Percentiles rank a stretch among this genome's conserved stretches.
Evolutionary conservation across 768 basidiomycete species (phyloP).

Genomic region (Guyanaporus albipodus): DNA sequence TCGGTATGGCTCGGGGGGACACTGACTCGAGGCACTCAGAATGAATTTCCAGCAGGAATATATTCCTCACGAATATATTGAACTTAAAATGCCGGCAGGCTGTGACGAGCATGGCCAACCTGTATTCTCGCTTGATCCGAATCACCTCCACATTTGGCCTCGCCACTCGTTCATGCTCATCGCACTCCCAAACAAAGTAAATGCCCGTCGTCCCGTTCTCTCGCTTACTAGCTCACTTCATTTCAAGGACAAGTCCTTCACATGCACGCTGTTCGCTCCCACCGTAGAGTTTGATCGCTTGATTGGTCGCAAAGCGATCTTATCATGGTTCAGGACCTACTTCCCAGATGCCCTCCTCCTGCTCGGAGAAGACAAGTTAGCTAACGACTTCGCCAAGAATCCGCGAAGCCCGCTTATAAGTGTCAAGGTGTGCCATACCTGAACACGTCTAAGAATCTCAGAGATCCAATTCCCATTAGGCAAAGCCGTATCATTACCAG

Average conservation of each 20-base stretch:
- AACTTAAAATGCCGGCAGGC: constrained; percentile 91
- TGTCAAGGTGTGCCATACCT: constrained; percentile 68
- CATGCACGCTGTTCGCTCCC: constrained; percentile 93
- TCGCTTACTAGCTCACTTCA: constrained; percentile 20
- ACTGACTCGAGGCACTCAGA: constrained; percentile 42
- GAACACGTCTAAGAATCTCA: constrained; percentile 16
- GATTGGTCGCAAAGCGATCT: constrained; percentile 48
- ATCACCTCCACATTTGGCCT: constrained; percentile 99
- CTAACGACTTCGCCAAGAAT: constrained; percentile 77
- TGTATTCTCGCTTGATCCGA: constrained; percentile 83
- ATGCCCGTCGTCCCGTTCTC: constrained; percentile 24
- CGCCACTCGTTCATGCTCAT: constrained; percentile 99
- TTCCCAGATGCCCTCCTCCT: constrained; percentile 86
- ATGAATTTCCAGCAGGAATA: constrained; percentile 96
- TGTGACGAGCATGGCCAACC: constrained; percentile 54
- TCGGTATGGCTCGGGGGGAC: constrained; percentile 3
- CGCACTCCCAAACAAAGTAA: constrained; percentile 94
- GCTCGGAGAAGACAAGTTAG: constrained; percentile 76
- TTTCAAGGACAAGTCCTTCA: constrained; percentile 90
- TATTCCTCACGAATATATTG: constrained; percentile 93
- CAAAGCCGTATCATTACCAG: constrained; percentile 85
- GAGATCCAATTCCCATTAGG: constrained; percentile 40
- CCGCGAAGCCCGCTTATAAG: constrained; percentile 88
- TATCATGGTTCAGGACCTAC: constrained; percentile 75
- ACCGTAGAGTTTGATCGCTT: constrained; percentile 71